Percentiles rank a stretch among this genome's conserved stretches.
Conservation (phyloP, 192 early-diverging fungal genomes). For the Umbelopsis isabellina region DNA sequence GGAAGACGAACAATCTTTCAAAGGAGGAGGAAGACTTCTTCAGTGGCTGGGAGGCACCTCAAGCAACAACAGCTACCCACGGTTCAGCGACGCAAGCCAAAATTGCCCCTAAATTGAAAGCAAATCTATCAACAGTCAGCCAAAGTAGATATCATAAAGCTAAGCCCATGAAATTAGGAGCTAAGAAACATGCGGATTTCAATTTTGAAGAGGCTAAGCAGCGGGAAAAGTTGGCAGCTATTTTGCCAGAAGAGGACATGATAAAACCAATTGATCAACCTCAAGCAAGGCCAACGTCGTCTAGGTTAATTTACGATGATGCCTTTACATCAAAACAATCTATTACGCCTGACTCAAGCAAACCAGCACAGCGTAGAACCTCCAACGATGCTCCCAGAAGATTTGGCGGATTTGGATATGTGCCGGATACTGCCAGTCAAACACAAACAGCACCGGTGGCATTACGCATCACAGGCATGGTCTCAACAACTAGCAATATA, state of each 20-base stretch:
- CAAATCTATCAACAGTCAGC: slow-evolving; percentile 50
- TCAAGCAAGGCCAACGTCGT: background rate
- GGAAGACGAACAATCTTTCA: background rate
- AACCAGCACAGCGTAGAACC: slow-evolving; percentile 19
- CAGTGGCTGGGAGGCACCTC: background rate
- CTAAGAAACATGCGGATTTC: slow-evolving; percentile 75
- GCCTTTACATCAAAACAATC: background rate
- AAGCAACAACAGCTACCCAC: slow-evolving; percentile 19
- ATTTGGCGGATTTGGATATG: slow-evolving; percentile 33
- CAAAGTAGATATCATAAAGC: slow-evolving; percentile 53
- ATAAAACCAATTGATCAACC: background rate
- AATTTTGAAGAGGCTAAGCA: slow-evolving; percentile 94
- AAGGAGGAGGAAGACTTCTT: slow-evolving; percentile 13
- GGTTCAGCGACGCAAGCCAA: slow-evolving; percentile 26
- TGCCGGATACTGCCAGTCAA: slow-evolving; percentile 1
- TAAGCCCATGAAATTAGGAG: slow-evolving; percentile 85
- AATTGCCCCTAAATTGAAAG: slow-evolving; percentile 40
- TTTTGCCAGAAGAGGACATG: background rate
- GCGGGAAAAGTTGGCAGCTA: slow-evolving; percentile 30
- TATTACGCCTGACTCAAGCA: background rate
- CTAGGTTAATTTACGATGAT: slow-evolving; percentile 32
- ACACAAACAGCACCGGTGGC: background rate
- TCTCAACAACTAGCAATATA: background rate
- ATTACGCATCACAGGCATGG: slow-evolving; percentile 11
- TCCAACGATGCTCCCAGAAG: background rate